These are phyloP conservation scores for Hyaloscypha bicolor DNA, from an alignment of 495 filamentous ascomycete species.

Conservation along the genomic window DNA sequence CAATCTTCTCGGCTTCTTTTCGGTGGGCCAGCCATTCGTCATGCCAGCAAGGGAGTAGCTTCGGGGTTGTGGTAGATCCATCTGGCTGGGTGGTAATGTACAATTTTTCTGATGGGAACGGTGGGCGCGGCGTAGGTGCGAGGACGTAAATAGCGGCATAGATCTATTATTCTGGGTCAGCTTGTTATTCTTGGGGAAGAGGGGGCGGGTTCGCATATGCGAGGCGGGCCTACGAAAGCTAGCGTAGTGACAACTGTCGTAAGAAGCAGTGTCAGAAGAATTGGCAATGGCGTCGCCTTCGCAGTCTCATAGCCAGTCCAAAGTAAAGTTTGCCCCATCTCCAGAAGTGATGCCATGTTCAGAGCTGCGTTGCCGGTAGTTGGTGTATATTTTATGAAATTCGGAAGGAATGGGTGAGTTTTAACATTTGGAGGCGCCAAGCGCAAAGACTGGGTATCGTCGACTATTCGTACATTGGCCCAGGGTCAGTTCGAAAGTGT, in stretches of 20 bases:
- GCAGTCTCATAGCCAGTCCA: conserved; percentile 11
- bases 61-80: conserved; percentile 58
- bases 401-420: not conserved
- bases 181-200: not conserved
- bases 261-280: conserved; percentile 18
- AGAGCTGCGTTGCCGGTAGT: not conserved
- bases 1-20: conserved; percentile 47
- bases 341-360: conserved; percentile 24
- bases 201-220: not conserved
- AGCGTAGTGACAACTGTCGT: conserved; percentile 22
- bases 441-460: conserved; percentile 1
- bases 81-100: conserved; percentile 73
- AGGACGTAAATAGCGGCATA: conserved; percentile 71
- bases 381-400: conserved; percentile 9
- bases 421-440: conserved; percentile 14
- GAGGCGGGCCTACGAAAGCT: conserved; percentile 23
- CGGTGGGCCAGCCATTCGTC: conserved; percentile 64
- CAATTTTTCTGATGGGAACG: conserved; percentile 79
- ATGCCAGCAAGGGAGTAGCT: conserved; percentile 81
- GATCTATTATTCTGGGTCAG: conserved; percentile 48
- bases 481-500: conserved; percentile 9
- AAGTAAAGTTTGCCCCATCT: conserved; percentile 14
- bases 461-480: conserved; percentile 20
- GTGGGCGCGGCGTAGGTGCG: conserved; percentile 77
- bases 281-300: conserved; percentile 23